Conservation (phyloP, 306 rosid genomes). For the Alnus rubra region DNA sequence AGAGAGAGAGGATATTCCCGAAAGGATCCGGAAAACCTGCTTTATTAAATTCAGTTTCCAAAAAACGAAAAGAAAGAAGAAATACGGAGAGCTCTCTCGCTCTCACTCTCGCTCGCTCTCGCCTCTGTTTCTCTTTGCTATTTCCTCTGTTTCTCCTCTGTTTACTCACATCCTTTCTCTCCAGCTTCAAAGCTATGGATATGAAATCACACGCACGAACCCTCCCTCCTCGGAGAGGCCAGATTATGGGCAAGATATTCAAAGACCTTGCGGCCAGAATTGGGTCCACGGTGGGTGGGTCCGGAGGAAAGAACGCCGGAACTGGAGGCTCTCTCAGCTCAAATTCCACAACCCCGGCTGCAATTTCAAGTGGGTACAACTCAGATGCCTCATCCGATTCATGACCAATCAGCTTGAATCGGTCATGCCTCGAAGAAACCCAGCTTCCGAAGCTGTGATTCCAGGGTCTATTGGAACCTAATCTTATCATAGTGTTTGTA, state of each 20-base stretch:
- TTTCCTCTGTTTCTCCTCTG: background rate
- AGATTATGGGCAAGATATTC: slow-evolving; percentile 30
- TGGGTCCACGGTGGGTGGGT: slow-evolving; percentile 1
- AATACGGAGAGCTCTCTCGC: too few relatives aligned
- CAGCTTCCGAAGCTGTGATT: background rate
- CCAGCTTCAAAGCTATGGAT: background rate
- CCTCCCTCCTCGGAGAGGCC: slow-evolving; percentile 41
- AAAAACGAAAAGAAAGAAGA: too few relatives aligned
- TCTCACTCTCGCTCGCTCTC: too few relatives aligned
- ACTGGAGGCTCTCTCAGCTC: slow-evolving; percentile 27
- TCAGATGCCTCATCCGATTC: background rate
- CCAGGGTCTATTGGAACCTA: too few relatives aligned
- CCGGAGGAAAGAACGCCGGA: background rate
- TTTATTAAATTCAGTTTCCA: too few relatives aligned
- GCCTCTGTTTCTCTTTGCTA: too few relatives aligned
- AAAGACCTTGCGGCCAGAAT: slow-evolving; percentile 12
- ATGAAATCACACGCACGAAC: background rate
- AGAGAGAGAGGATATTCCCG: too few relatives aligned
- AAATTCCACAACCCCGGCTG: slow-evolving; percentile 20
- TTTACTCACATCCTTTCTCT: background rate
- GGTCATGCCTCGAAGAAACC: background rate
- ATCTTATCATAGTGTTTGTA: too few relatives aligned
- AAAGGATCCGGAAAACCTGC: too few relatives aligned
- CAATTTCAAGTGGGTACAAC: slow-evolving; percentile 7
- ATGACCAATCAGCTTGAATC: background rate